Evolutionary conservation across 2,329 filamentous ascomycete species (phyloP).

Genomic region (Fusarium agapanthi): DNA sequence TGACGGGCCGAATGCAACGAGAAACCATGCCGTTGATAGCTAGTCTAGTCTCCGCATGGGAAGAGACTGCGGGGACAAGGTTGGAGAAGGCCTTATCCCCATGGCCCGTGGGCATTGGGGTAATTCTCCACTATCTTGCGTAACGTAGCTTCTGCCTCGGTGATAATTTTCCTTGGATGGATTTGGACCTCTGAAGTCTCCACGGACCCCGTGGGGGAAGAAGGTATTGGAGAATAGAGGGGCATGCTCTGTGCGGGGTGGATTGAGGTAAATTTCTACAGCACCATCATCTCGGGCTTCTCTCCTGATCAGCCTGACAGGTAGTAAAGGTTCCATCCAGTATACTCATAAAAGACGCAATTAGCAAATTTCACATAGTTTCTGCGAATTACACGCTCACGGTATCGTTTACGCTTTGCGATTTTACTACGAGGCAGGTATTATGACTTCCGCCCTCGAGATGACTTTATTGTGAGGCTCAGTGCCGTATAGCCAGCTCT

Average conservation of each 20-base stretch:
- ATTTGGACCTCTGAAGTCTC: neutral
- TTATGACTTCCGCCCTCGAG: too few relatives aligned
- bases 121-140: neutral
- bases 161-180: neutral
- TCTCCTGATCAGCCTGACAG: neutral
- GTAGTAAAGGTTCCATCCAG: too few relatives aligned
- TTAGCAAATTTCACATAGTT: fast-evolving
- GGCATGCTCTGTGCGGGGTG: slow-evolving; percentile 4
- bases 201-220: slow-evolving; percentile 3
- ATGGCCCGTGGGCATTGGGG: slow-evolving; percentile 6
- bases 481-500: neutral
- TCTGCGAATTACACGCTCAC: too few relatives aligned
- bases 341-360: too few relatives aligned
- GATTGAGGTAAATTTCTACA: neutral
- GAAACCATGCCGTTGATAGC: neutral
- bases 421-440: too few relatives aligned
- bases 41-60: slow-evolving; percentile 3
- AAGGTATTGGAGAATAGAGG: slow-evolving; percentile 6
- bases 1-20: slow-evolving; percentile 14
- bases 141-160: slow-evolving; percentile 1
- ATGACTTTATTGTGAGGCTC: too few relatives aligned
- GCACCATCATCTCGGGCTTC: neutral
- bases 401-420: too few relatives aligned
- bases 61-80: neutral
- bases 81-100: slow-evolving; percentile 12